A percentile compares a stretch with the other conserved stretches of the same genome.
These are phyloP conservation scores for Botrytis elliptica DNA, from an alignment of 2,329 filamentous ascomycete genomes.

Conservation along the genomic window DNA sequence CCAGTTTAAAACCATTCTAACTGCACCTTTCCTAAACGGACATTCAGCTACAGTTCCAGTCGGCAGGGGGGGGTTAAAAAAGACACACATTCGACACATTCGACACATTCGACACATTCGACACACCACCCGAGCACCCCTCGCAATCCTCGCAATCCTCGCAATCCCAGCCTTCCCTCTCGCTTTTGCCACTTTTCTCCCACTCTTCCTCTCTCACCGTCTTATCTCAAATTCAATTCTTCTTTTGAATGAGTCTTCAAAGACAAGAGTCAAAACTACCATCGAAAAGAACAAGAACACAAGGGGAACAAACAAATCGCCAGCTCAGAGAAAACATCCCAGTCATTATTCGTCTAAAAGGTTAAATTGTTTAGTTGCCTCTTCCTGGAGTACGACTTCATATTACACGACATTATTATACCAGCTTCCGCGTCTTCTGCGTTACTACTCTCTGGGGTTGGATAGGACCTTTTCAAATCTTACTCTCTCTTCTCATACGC, in stretches of 20 bases:
- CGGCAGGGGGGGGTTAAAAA: not conserved
- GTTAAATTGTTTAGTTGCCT: constrained; percentile 28
- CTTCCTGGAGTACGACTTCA: not conserved
- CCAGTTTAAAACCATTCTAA: not conserved
- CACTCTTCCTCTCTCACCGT: constrained; percentile 18
- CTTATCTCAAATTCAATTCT: constrained; percentile 9
- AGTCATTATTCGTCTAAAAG: constrained; percentile 27
- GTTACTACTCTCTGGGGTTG: constrained; percentile 31
- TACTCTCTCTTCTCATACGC: constrained; percentile 1
- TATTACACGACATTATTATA: constrained; percentile 19
- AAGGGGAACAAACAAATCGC: constrained; percentile 9
- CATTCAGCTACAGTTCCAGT: constrained; percentile 5
- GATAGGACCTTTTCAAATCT: constrained; percentile 13
- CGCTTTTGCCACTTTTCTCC: constrained; percentile 12
- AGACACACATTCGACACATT: not conserved
- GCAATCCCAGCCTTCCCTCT: constrained; percentile 13
- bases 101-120: not conserved
- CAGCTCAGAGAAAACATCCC: constrained; percentile 24
- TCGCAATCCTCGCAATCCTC: not conserved
- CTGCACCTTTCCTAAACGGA: constrained; percentile 5
- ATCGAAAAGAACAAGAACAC: not conserved
- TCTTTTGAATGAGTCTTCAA: not conserved
- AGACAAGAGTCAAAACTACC: constrained; percentile 1
- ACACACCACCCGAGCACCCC: not conserved
- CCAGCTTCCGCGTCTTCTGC: constrained; percentile 9